Conservation (phyloP, 805 yeast species). For the Zygosaccharomyces pseudorouxii region DNA sequence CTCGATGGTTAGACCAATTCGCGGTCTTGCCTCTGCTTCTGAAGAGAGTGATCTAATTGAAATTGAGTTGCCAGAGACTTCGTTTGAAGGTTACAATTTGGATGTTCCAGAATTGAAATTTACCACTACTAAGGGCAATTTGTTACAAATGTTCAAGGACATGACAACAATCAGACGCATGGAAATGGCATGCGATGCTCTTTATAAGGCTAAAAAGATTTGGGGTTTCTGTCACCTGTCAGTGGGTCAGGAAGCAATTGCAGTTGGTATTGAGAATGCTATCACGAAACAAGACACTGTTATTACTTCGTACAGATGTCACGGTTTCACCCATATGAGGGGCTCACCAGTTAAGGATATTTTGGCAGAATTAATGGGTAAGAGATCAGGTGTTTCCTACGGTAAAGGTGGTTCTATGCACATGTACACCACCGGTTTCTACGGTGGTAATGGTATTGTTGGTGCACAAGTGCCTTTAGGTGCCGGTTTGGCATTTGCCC, state of each 20-base stretch:
- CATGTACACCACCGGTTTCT: constrained; percentile 92
- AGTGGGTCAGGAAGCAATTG: constrained; percentile 98
- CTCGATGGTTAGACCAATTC: constrained; percentile 5
- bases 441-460: constrained; percentile 99
- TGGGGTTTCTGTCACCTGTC: constrained; percentile 99
- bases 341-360: constrained; percentile 89
- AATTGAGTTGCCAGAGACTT: constrained; percentile 67
- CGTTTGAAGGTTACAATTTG: constrained; percentile 82
- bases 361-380: constrained; percentile 95
- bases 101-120: constrained; percentile 67
- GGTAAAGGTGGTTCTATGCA: constrained; percentile 99
- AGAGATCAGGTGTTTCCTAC: constrained; percentile 87
- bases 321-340: constrained; percentile 95
- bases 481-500: constrained; percentile 97
- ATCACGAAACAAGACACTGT: constrained; percentile 79
- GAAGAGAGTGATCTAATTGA: constrained; percentile 34
- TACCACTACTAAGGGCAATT: constrained; percentile 72
- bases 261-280: constrained; percentile 97
- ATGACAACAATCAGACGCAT: constrained; percentile 91
- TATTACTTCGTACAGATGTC: constrained; percentile 97
- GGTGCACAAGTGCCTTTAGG: constrained; percentile 99
- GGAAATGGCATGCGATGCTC: constrained; percentile 98
- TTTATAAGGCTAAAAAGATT: constrained; percentile 96
- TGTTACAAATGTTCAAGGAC: constrained; percentile 92
- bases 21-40: constrained; percentile 21